Evolutionary conservation across 805 yeast species (phyloP).

Genomic region (Candida michaelii): DNA sequence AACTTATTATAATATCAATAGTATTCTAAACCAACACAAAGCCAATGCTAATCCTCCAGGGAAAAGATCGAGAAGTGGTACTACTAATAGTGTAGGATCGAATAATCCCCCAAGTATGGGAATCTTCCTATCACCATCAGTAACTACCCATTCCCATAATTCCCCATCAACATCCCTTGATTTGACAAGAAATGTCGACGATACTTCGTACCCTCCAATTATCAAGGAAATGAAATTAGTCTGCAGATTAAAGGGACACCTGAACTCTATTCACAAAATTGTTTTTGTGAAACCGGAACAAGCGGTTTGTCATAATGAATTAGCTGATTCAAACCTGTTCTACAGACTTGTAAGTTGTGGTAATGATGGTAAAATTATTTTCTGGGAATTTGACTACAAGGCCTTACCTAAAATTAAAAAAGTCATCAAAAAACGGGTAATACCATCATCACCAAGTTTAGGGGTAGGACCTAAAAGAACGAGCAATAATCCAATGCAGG

Average conservation of each 20-base stretch:
- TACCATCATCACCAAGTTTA: background rate
- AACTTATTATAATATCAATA: constrained; percentile 42
- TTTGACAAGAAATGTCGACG: constrained; percentile 13
- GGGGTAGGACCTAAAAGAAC: background rate
- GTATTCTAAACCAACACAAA: constrained; percentile 23
- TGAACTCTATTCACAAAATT: constrained; percentile 33
- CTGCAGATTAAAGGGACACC: constrained; percentile 40
- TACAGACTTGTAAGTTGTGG: constrained; percentile 41
- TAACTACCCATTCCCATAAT: constrained; percentile 8
- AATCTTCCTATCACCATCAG: constrained; percentile 22
- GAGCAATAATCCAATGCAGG: constrained; percentile 1
- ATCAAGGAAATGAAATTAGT: constrained; percentile 38
- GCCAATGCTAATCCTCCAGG: constrained; percentile 13
- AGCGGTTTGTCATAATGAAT: constrained; percentile 7
- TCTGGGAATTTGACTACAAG: constrained; percentile 46
- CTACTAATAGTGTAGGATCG: constrained; percentile 30
- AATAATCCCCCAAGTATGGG: constrained; percentile 9
- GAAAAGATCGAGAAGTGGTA: constrained; percentile 40
- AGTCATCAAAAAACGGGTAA: background rate
- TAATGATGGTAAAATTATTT: constrained; percentile 37
- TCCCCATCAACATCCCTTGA: constrained; percentile 27
- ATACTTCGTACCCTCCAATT: constrained; percentile 29
- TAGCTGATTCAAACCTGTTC: constrained; percentile 15
- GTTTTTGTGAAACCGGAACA: constrained; percentile 24
- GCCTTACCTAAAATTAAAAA: constrained; percentile 38